phyloP scores from a whole-genome alignment of 768 basidiomycete species.

The Amyloporia xantha region DNA sequence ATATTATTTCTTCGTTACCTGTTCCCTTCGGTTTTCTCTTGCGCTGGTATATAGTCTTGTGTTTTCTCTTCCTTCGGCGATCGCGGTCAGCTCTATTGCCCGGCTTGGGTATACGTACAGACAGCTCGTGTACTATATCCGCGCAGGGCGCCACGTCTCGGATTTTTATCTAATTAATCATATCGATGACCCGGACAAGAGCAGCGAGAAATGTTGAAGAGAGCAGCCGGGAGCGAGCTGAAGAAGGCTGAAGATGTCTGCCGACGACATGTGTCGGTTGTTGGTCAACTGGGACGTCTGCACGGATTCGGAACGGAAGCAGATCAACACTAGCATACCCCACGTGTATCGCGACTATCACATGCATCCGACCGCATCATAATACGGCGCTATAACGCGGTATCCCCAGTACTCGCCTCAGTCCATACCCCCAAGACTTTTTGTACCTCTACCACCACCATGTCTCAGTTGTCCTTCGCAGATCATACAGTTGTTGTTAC shows the following conservation, averaged over 20 bases:
- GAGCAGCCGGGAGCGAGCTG: no score
- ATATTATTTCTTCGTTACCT: not conserved
- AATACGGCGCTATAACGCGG: not conserved
- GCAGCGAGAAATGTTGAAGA: no score
- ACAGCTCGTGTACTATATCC: conserved; percentile 12
- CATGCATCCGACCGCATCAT: no score
- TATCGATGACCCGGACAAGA: no score
- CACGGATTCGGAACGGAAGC: no score
- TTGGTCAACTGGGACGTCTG: no score
- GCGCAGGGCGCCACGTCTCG: conserved; percentile 13
- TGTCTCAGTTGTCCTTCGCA: conserved; percentile 58
- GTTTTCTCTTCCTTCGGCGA: conserved; percentile 2
- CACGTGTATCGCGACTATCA: no score
- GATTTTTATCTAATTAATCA: conserved; percentile 10
- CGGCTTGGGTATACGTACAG: conserved; percentile 13
- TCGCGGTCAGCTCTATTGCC: conserved; percentile 7
- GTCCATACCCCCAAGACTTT: no score
- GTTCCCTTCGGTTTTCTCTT: not conserved
- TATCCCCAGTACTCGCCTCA: no score
- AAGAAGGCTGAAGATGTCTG: no score
- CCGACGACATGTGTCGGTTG: no score
- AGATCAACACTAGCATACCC: no score
- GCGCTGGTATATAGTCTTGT: not conserved
- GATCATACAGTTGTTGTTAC: conserved; percentile 92
- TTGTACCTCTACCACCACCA: conserved; percentile 2